Evolutionary conservation across 2,329 filamentous ascomycete genomes (phyloP).

Genomic region (Pseudogymnoascus pannorum): DNA sequence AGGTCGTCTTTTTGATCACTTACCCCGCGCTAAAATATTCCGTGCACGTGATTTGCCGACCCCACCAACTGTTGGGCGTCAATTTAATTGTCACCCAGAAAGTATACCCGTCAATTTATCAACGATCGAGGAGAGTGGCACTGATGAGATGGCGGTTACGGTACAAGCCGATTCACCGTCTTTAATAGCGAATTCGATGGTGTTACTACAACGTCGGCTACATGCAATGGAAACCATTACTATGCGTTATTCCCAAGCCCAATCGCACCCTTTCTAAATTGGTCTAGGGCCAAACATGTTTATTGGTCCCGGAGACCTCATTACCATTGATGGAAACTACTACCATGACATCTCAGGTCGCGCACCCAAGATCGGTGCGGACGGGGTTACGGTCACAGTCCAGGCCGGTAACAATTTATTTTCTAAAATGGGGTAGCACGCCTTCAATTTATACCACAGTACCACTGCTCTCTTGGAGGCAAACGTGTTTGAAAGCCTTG

Average conservation of each 20-base stretch:
- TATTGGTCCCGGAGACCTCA: conserved; percentile 32
- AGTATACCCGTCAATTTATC: background rate
- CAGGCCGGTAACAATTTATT: conserved; percentile 40
- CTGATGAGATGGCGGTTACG: conserved; percentile 19
- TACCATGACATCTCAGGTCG: conserved; percentile 39
- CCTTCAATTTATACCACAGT: conserved; percentile 34
- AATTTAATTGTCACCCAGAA: too few species aligned
- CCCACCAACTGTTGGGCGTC: too few species aligned
- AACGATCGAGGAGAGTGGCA: background rate
- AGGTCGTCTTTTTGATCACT: background rate
- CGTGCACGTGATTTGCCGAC: background rate
- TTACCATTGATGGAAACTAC: conserved; percentile 39
- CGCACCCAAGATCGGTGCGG: conserved; percentile 34
- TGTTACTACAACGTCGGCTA: conserved; percentile 34
- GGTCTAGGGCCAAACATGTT: conserved; percentile 30
- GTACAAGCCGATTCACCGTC: conserved; percentile 35
- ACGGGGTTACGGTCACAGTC: conserved; percentile 29
- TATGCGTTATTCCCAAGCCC: conserved; percentile 34
- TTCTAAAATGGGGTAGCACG: conserved; percentile 35
- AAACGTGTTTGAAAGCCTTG: conserved; percentile 37
- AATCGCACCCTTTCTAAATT: background rate
- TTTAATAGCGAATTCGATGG: conserved; percentile 42
- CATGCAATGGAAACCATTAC: conserved; percentile 41
- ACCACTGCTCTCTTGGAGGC: conserved; percentile 35
- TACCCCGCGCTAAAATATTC: background rate